These are phyloP conservation scores for Arabis alpina DNA, from an alignment of 345 rosid genomes.

Conservation along the genomic window DNA sequence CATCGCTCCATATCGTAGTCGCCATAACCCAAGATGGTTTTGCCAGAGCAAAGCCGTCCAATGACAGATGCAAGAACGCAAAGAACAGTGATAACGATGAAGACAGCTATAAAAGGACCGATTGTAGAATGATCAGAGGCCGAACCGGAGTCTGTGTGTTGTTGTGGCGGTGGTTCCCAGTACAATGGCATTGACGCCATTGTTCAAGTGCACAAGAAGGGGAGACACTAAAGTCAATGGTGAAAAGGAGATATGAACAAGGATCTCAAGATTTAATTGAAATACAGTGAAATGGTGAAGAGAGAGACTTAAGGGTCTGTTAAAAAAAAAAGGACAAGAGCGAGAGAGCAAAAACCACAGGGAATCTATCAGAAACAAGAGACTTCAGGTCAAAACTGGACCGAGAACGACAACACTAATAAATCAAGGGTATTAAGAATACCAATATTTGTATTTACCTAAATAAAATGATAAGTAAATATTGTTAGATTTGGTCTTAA, in stretches of 20 bases:
- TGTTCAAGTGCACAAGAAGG: slow-evolving; percentile 7
- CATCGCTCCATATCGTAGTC: slow-evolving; percentile 72
- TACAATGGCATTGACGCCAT: slow-evolving; percentile 48
- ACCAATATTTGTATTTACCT: not conserved
- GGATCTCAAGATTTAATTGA: not conserved
- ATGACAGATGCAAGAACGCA: slow-evolving; percentile 58
- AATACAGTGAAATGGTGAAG: not conserved
- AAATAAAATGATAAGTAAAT: not conserved
- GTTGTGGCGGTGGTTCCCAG: slow-evolving; percentile 56
- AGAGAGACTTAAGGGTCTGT: slow-evolving; percentile 25
- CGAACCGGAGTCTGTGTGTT: slow-evolving; percentile 40
- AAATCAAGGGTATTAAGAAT: not conserved
- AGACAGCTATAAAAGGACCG: slow-evolving; percentile 63
- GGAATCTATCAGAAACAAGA: slow-evolving; percentile 37
- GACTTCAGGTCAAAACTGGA: slow-evolving; percentile 20
- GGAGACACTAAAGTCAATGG: not conserved
- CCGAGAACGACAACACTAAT: slow-evolving; percentile 13
- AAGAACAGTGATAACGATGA: slow-evolving; percentile 51
- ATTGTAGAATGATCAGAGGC: slow-evolving; percentile 45
- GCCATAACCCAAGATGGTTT: slow-evolving; percentile 63
- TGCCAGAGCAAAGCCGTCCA: slow-evolving; percentile 76
- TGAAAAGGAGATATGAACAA: not conserved
- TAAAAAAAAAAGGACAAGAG: slow-evolving; percentile 12
- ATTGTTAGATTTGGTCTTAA: not conserved
- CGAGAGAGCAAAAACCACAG: slow-evolving; percentile 1